phyloP scores from a whole-genome alignment of 805 yeast genomes.

The Saccharomycopsis babjevae region DNA sequence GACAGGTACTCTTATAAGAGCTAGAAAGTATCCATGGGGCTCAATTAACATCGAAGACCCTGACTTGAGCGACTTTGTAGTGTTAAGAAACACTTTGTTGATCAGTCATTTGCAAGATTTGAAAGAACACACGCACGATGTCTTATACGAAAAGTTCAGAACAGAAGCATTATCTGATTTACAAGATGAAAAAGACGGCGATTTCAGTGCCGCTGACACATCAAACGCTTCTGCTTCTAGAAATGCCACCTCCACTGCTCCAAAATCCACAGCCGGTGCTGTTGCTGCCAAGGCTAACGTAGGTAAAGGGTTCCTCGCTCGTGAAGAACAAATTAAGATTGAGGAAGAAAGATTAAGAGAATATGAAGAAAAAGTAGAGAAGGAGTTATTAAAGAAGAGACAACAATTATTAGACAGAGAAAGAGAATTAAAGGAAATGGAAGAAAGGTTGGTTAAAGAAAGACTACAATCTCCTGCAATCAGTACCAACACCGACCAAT shows the following conservation, averaged over 20 bases:
- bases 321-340: slow-evolving; percentile 81
- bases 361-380: slow-evolving; percentile 83
- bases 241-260: background rate
- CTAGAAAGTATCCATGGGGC: slow-evolving; percentile 51
- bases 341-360: slow-evolving; percentile 84
- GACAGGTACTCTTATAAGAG: slow-evolving; percentile 33
- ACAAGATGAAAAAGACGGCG: slow-evolving; percentile 19
- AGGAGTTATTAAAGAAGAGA: slow-evolving; percentile 69
- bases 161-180: slow-evolving; percentile 67
- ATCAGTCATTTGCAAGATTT: slow-evolving; percentile 81
- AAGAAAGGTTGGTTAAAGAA: slow-evolving; percentile 38
- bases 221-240: slow-evolving; percentile 5
- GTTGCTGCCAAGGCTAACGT: slow-evolving; percentile 7
- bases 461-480: slow-evolving; percentile 10
- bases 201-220: slow-evolving; percentile 5
- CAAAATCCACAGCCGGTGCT: background rate
- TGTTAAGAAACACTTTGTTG: slow-evolving; percentile 67
- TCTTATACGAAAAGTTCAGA: slow-evolving; percentile 80
- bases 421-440: slow-evolving; percentile 74
- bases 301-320: slow-evolving; percentile 35
- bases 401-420: slow-evolving; percentile 79
- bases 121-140: slow-evolving; percentile 81
- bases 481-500: background rate
- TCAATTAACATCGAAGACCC: slow-evolving; percentile 58
- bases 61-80: slow-evolving; percentile 68